A percentile compares a stretch with the other conserved stretches of the same genome.
These are phyloP conservation scores for Mariannaea sp. DNA, from an alignment of 2,329 filamentous ascomycete species.

Conservation along the genomic window DNA sequence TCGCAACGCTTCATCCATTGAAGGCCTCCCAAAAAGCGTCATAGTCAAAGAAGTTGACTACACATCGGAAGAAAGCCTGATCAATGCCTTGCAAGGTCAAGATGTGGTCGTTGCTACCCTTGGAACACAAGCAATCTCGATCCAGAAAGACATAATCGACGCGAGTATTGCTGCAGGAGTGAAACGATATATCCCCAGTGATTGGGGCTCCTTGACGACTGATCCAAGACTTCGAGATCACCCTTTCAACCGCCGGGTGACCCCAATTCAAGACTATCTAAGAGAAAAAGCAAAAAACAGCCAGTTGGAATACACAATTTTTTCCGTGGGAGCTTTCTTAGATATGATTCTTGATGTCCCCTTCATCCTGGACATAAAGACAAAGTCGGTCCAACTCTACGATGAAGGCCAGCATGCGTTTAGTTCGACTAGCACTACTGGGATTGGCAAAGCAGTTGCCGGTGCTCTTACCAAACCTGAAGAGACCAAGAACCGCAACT, in stretches of 20 bases:
- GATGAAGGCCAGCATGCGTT: neutral
- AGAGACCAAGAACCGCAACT: conserved; percentile 10
- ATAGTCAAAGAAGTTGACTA: conserved; percentile 29
- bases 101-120: conserved; percentile 53
- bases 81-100: conserved; percentile 52
- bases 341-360: conserved; percentile 1
- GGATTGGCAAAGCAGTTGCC: no score
- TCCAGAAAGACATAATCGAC: conserved; percentile 8
- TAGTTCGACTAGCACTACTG: no score
- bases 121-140: neutral
- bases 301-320: conserved; percentile 10
- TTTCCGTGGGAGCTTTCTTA: neutral
- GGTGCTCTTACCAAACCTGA: neutral
- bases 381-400: neutral
- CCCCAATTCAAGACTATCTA: conserved; percentile 5
- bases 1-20: conserved; percentile 37
- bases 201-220: conserved; percentile 2
- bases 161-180: conserved; percentile 10
- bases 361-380: neutral
- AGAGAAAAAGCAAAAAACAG: conserved; percentile 3
- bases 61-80: conserved; percentile 50
- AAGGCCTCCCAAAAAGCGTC: neutral
- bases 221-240: neutral
- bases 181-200: conserved; percentile 6
- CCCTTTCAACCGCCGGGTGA: neutral